Conservation (phyloP, 495 filamentous ascomycete genomes). For the Penicillium ochrochloron region DNA sequence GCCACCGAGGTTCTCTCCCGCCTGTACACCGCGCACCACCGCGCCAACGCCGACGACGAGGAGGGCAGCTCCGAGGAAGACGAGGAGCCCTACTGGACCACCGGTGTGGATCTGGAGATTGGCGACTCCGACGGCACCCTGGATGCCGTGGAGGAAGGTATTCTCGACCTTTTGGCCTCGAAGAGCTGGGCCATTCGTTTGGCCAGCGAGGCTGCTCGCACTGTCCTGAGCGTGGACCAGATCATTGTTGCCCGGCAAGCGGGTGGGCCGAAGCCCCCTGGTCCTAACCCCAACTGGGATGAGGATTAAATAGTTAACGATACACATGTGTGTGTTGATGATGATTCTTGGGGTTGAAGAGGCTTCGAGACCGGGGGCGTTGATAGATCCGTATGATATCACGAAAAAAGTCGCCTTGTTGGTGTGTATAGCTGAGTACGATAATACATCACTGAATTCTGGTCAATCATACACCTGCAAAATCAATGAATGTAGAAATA, state of each 20-base stretch:
- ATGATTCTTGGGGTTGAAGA: conserved; percentile 14
- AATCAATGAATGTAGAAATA: neutral
- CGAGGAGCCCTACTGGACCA: conserved; percentile 78
- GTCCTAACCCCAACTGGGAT: conserved; percentile 97
- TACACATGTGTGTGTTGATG: conserved; percentile 11
- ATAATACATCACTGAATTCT: conserved; percentile 30
- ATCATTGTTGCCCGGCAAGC: conserved; percentile 98
- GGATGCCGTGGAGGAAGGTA: conserved; percentile 86
- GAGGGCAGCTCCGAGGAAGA: conserved; percentile 52
- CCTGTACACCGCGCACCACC: conserved; percentile 92
- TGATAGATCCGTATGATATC: conserved; percentile 40
- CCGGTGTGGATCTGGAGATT: conserved; percentile 92
- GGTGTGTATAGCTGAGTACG: conserved; percentile 32
- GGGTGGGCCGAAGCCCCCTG: conserved; percentile 94
- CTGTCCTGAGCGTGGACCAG: conserved; percentile 95
- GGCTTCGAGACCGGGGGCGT: conserved; percentile 31
- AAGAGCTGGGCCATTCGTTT: conserved; percentile 98
- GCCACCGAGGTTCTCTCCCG: conserved; percentile 91
- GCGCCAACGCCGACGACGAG: conserved; percentile 35
- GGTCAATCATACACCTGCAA: conserved; percentile 8
- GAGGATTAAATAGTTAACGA: conserved; percentile 68
- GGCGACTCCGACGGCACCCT: conserved; percentile 78
- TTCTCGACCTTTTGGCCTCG: conserved; percentile 85
- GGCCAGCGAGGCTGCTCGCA: conserved; percentile 91
- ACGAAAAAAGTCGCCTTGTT: conserved; percentile 29